These are phyloP conservation scores for Aplosporella prunicola DNA, from an alignment of 2,329 filamentous ascomycete genomes.

Conservation along the genomic window DNA sequence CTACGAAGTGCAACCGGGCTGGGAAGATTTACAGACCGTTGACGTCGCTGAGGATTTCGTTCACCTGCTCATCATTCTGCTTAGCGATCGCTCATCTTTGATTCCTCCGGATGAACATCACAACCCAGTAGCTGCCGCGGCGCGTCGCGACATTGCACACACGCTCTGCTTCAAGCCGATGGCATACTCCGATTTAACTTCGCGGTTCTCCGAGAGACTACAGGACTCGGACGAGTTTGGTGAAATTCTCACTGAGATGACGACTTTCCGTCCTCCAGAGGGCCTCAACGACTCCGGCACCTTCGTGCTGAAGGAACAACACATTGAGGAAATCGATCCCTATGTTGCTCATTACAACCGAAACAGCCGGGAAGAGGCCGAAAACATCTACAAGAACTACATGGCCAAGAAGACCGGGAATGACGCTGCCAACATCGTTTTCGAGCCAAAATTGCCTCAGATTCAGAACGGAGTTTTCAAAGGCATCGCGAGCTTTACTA, in stretches of 20 bases:
- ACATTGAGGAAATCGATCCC: conserved; percentile 80
- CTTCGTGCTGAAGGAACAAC: conserved; percentile 83
- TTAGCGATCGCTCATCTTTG: conserved; percentile 80
- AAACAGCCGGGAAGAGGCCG: conserved; percentile 92
- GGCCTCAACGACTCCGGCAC: conserved; percentile 87
- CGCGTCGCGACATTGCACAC: conserved; percentile 85
- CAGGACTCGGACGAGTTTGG: conserved; percentile 85
- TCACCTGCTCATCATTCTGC: conserved; percentile 79
- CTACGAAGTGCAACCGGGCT: conserved; percentile 60
- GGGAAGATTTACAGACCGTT: conserved; percentile 79
- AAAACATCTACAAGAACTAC: conserved; percentile 77
- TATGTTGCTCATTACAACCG: conserved; percentile 95
- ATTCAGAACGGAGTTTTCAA: conserved; percentile 71
- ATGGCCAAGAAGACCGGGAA: conserved; percentile 83
- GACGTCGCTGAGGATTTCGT: conserved; percentile 95
- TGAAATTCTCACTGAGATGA: conserved; percentile 74
- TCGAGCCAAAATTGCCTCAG: conserved; percentile 71
- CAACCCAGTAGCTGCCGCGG: conserved; percentile 56
- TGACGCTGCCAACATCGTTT: conserved; percentile 72
- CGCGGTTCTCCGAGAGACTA: conserved; percentile 78
- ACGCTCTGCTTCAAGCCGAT: conserved; percentile 93
- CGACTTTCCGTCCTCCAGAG: conserved; percentile 81
- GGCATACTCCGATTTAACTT: conserved; percentile 84
- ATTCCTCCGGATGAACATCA: conserved; percentile 57
- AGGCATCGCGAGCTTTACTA: conserved; percentile 67